These are phyloP conservation scores for Tilletia indica DNA, from an alignment of 1,284 basidiomycete genomes.

Conservation along the genomic window DNA sequence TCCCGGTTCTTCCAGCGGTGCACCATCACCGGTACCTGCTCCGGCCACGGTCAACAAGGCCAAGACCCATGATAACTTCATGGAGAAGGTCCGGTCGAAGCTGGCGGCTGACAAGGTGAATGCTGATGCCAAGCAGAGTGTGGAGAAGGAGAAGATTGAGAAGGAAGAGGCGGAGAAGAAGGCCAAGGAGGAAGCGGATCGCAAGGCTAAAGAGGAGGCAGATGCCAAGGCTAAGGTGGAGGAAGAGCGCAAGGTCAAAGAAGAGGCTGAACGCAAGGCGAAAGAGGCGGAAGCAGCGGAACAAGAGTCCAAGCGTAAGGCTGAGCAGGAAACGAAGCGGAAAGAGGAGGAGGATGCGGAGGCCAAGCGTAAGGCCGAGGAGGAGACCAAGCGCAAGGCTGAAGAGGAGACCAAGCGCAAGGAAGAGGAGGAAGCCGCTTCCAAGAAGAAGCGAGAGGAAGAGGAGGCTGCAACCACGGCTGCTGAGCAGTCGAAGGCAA, in stretches of 20 bases:
- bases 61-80: constrained; percentile 13
- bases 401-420: constrained; percentile 24
- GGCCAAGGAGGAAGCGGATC: constrained; percentile 27
- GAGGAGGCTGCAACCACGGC: constrained; percentile 21
- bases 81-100: constrained; percentile 16
- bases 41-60: constrained; percentile 26
- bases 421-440: constrained; percentile 30
- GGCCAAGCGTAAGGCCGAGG: constrained; percentile 21
- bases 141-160: constrained; percentile 26
- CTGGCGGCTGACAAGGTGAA: constrained; percentile 18
- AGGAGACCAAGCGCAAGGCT: constrained; percentile 22
- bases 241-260: constrained; percentile 27
- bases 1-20: constrained; percentile 12
- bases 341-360: constrained; percentile 17
- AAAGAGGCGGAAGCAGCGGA: constrained; percentile 20
- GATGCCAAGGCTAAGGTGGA: constrained; percentile 31
- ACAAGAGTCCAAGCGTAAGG: constrained; percentile 1
- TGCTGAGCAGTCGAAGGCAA: constrained; percentile 14
- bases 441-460: constrained; percentile 24
- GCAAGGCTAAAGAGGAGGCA: constrained; percentile 22
- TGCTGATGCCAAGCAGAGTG: constrained; percentile 24
- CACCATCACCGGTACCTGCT: constrained; percentile 21
- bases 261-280: constrained; percentile 28
- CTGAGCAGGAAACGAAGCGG: constrained; percentile 21
- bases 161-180: constrained; percentile 28